phyloP scores from a whole-genome alignment of 2,329 filamentous ascomycete species.

The Thermothelomyces thermophilus region DNA sequence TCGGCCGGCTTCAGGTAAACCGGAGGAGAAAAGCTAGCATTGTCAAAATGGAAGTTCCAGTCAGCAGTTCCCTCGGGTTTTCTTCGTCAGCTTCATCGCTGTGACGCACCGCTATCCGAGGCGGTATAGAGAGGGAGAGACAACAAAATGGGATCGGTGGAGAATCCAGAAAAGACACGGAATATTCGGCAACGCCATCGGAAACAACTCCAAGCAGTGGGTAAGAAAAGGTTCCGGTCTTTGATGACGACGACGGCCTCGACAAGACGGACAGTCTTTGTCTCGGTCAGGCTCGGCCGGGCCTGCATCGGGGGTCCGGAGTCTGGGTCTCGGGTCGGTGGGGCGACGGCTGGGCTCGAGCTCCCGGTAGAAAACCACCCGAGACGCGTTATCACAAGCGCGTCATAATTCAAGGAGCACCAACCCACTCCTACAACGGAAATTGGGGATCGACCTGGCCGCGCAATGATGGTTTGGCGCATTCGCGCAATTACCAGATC shows the following conservation, averaged over 20 bases:
- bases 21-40: too few relatives aligned
- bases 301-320: neutral
- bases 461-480: conserved; percentile 6
- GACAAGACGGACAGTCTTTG: conserved; percentile 18
- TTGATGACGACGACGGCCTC: neutral
- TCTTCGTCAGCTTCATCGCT: too few relatives aligned
- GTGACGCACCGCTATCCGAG: too few relatives aligned
- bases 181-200: neutral
- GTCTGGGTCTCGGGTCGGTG: conserved; percentile 6
- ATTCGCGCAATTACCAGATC: neutral
- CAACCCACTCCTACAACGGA: neutral
- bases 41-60: too few relatives aligned
- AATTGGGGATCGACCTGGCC: neutral
- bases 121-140: too few relatives aligned
- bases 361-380: neutral
- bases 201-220: neutral
- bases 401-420: neutral
- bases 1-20: too few relatives aligned
- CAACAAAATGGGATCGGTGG: neutral
- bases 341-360: neutral
- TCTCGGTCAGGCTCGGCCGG: conserved; percentile 1
- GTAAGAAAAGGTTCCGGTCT: neutral
- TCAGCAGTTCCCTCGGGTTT: too few relatives aligned
- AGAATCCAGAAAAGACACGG: too few relatives aligned
- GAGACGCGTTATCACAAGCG: neutral